Percentiles rank a stretch among this genome's conserved stretches.
These are phyloP conservation scores for Xylariaceae sp. DNA, from an alignment of 2,329 filamentous ascomycete genomes.

Conservation along the genomic window DNA sequence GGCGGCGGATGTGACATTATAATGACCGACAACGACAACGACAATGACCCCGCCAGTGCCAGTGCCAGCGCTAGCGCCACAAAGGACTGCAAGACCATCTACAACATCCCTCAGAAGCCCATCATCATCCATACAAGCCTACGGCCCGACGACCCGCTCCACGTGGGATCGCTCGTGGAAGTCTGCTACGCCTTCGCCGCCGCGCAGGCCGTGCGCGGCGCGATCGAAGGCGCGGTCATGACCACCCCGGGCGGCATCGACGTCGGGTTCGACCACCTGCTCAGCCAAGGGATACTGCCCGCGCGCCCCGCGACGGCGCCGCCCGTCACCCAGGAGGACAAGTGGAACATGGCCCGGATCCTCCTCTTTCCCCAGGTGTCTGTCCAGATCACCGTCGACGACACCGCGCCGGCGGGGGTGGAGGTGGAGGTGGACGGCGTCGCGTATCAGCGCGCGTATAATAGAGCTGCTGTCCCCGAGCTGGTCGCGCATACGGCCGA, in stretches of 20 bases:
- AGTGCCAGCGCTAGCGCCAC: no score
- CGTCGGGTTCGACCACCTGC: no score
- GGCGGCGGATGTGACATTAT: no score
- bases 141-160: conserved; percentile 7
- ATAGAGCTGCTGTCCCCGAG: conserved; percentile 1
- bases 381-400: conserved; percentile 7
- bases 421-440: not conserved
- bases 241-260: no score
- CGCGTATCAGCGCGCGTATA: conserved; percentile 6
- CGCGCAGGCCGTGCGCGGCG: conserved; percentile 3
- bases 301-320: no score
- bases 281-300: no score
- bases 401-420: conserved; percentile 5
- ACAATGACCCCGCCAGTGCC: no score
- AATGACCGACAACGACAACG: no score
- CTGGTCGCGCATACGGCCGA: conserved; percentile 3
- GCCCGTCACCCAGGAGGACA: no score
- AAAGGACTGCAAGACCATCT: no score
- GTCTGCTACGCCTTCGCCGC: conserved; percentile 6
- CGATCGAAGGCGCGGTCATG: not conserved
- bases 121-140: conserved; percentile 8
- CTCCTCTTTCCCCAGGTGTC: conserved; percentile 2
- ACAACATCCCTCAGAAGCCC: no score
- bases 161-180: conserved; percentile 4
- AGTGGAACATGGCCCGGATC: no score